Evolutionary conservation across 2,329 filamentous ascomycete species (phyloP).

Genomic region (Neocucurbitaria cava): DNA sequence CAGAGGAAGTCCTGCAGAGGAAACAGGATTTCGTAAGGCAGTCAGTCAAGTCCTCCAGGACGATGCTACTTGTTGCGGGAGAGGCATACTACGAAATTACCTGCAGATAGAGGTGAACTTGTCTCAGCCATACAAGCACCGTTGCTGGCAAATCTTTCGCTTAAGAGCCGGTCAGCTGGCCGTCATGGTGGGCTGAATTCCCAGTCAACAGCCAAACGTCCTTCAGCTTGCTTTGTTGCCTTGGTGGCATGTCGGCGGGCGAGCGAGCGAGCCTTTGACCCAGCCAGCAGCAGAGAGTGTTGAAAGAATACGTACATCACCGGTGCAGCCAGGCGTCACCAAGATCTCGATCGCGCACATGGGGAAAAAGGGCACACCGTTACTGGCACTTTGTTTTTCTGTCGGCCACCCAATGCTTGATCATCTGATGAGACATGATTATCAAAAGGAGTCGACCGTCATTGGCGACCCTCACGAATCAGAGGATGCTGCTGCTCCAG

Average conservation of each 20-base stretch:
- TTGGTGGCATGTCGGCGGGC: slow-evolving; percentile 2
- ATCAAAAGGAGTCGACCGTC: slow-evolving; percentile 21
- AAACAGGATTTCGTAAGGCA: neutral
- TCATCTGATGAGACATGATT: slow-evolving; percentile 31
- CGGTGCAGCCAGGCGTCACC: slow-evolving; percentile 25
- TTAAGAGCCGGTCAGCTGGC: slow-evolving; percentile 24
- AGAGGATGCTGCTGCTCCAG: slow-evolving; percentile 12
- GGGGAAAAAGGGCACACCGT: slow-evolving; percentile 18
- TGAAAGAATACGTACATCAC: slow-evolving; percentile 7
- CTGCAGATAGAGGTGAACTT: slow-evolving; percentile 18
- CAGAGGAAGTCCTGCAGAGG: neutral
- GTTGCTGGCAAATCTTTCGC: slow-evolving; percentile 10
- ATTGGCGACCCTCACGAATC: slow-evolving; percentile 15
- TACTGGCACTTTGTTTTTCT: slow-evolving; percentile 28
- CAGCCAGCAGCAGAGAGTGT: slow-evolving; percentile 8
- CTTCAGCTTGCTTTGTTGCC: slow-evolving; percentile 9
- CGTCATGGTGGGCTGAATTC: slow-evolving; percentile 17
- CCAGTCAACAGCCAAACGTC: slow-evolving; percentile 17
- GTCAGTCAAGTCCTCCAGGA: slow-evolving; percentile 12
- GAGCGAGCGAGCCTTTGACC: neutral
- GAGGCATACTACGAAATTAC: slow-evolving; percentile 19
- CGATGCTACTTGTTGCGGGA: slow-evolving; percentile 7
- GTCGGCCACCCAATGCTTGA: slow-evolving; percentile 25
- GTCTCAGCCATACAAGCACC: slow-evolving; percentile 24
- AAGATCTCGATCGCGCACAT: slow-evolving; percentile 23